These are phyloP conservation scores for Cadophora malorum DNA, from an alignment of 2,329 filamentous ascomycete genomes.

Conservation along the genomic window DNA sequence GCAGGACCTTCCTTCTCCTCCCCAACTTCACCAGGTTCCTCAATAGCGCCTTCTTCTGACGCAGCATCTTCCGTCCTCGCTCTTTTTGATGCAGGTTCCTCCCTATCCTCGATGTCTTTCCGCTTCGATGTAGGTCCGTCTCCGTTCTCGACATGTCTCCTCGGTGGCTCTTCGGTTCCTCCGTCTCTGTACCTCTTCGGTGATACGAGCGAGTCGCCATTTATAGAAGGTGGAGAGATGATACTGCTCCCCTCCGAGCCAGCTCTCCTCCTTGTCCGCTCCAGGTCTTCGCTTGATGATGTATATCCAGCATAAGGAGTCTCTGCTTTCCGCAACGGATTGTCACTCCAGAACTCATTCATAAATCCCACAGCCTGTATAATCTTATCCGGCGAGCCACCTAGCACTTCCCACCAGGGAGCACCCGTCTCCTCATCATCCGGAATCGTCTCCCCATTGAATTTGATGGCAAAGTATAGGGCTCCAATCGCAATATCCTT, in stretches of 20 bases:
- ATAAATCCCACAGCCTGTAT: constrained; percentile 77
- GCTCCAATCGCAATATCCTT: constrained; percentile 84
- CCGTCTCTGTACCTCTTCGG: neutral
- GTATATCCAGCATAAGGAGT: constrained; percentile 40
- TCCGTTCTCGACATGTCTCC: constrained; percentile 13
- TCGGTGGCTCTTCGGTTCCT: neutral
- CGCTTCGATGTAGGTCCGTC: constrained; percentile 6
- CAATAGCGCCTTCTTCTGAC: constrained; percentile 14
- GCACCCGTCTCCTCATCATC: constrained; percentile 72
- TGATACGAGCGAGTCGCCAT: constrained; percentile 4
- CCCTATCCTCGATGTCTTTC: constrained; percentile 18
- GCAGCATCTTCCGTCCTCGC: constrained; percentile 18
- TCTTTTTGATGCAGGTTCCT: constrained; percentile 17
- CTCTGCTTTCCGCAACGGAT: constrained; percentile 57
- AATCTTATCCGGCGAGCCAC: constrained; percentile 74
- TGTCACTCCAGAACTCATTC: constrained; percentile 70
- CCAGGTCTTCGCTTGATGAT: constrained; percentile 39
- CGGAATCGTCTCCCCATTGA: constrained; percentile 73
- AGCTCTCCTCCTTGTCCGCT: constrained; percentile 37
- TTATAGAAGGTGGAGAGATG: constrained; percentile 16
- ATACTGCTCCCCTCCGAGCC: constrained; percentile 34
- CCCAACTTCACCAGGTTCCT: constrained; percentile 9
- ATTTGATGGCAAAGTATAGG: constrained; percentile 84
- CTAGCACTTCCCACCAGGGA: constrained; percentile 86
- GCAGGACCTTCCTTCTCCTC: neutral